Percentiles rank a stretch among this genome's conserved stretches.
Evolutionary conservation across 106 monocot species (phyloP).

Genomic region (Platanthera zijinensis): DNA sequence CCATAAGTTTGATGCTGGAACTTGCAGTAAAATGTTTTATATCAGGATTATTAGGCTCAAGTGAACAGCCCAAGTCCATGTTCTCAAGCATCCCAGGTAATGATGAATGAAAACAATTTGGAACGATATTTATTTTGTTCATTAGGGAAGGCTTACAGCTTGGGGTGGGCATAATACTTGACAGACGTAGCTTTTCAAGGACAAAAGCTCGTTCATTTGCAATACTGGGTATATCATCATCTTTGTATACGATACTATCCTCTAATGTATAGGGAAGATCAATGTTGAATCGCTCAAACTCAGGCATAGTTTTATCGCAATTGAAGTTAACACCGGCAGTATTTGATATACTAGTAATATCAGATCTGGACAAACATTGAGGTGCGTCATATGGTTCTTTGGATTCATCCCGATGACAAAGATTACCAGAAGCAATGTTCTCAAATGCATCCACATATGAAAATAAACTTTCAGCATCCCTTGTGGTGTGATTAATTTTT

Average conservation of each 20-base stretch:
- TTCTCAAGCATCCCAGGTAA: conserved; percentile 22
- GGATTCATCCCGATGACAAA: conserved; percentile 5
- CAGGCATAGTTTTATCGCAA: conserved; percentile 28
- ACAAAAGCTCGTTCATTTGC: conserved; percentile 25
- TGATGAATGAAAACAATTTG: conserved; percentile 35
- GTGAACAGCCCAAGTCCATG: conserved; percentile 11
- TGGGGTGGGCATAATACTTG: conserved; percentile 15
- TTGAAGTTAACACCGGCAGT: not conserved
- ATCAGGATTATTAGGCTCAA: conserved; percentile 12
- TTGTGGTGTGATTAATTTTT: not conserved
- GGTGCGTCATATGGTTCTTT: conserved; percentile 5
- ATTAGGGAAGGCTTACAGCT: conserved; percentile 13
- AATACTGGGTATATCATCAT: conserved; percentile 24
- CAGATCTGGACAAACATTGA: conserved; percentile 1
- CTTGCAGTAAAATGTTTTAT: conserved; percentile 13
- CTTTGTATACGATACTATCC: conserved; percentile 5
- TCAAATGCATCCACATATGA: not conserved
- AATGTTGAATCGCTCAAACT: conserved; percentile 44
- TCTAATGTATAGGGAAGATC: conserved; percentile 11
- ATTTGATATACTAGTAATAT: conserved; percentile 1
- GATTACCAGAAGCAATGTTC: not conserved
- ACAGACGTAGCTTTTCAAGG: conserved; percentile 25
- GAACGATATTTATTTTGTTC: conserved; percentile 21
- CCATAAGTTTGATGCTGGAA: conserved; percentile 5
- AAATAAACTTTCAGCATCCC: not conserved